phyloP scores from a whole-genome alignment of 192 early-diverging fungal genomes.

The Rhizophagus clarus region DNA sequence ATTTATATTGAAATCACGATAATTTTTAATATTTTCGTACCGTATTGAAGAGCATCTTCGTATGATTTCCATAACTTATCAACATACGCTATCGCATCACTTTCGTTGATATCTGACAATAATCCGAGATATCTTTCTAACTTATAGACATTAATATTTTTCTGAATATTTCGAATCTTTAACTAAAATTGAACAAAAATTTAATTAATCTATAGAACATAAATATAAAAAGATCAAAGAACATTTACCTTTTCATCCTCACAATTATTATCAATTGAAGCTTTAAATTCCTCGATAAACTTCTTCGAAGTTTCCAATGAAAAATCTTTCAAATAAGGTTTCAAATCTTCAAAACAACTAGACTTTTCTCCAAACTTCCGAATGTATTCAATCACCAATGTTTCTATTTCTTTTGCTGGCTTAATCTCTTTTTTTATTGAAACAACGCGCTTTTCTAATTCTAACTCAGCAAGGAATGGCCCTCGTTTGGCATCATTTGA shows the following conservation, averaged over 20 bases:
- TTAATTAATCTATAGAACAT: background rate
- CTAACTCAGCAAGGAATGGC: constrained; percentile 72
- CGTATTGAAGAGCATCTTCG: constrained; percentile 46
- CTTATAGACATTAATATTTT: constrained; percentile 43
- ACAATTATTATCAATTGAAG: constrained; percentile 35
- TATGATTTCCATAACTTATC: constrained; percentile 46
- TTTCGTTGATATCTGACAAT: background rate
- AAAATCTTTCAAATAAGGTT: constrained; percentile 53
- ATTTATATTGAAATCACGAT: background rate
- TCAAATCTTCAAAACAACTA: constrained; percentile 79
- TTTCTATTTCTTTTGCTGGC: background rate
- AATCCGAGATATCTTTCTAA: constrained; percentile 40
- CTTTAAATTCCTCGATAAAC: constrained; percentile 42
- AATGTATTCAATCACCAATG: constrained; percentile 50
- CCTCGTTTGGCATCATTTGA: constrained; percentile 58
- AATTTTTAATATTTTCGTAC: constrained; percentile 35
- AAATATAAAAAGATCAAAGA: background rate
- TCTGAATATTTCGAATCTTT: constrained; percentile 41
- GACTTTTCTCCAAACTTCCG: constrained; percentile 62
- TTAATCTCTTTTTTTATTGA: constrained; percentile 36
- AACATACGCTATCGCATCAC: constrained; percentile 33
- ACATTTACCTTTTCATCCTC: constrained; percentile 44
- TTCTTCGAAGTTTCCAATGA: constrained; percentile 30
- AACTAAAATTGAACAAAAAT: constrained; percentile 21
- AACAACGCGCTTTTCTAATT: constrained; percentile 49